Evolutionary conservation across 1,139 yeast species (phyloP).

Genomic region (Yamadazyma spencermartinsiae): DNA sequence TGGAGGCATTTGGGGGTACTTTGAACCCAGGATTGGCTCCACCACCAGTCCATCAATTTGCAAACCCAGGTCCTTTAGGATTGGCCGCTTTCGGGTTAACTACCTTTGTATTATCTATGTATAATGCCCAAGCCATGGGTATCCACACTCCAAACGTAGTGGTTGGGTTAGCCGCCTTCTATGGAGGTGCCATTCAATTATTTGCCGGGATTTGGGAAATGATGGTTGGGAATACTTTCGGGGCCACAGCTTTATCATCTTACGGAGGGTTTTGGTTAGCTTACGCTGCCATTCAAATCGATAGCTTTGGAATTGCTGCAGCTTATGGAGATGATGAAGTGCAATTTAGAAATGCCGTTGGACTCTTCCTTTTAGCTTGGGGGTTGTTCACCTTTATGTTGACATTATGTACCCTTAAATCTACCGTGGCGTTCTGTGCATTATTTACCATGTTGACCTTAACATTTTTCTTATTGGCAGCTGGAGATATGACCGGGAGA

Average conservation of each 20-base stretch:
- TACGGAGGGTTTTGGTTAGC: conserved; percentile 48
- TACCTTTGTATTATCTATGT: conserved; percentile 49
- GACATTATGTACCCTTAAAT: conserved; percentile 40
- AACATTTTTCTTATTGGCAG: conserved; percentile 45
- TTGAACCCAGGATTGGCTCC: conserved; percentile 42
- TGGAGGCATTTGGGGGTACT: conserved; percentile 39
- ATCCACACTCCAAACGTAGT: conserved; percentile 34
- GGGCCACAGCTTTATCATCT: conserved; percentile 41
- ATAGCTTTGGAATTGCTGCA: conserved; percentile 52
- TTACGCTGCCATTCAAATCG: conserved; percentile 36
- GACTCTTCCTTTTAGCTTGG: conserved; percentile 48
- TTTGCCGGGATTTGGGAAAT: conserved; percentile 57
- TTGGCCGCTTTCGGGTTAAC: conserved; percentile 53
- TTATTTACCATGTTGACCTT: conserved; percentile 38
- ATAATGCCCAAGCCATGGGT: conserved; percentile 44
- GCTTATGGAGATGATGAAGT: conserved; percentile 50
- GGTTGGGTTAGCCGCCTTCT: conserved; percentile 45
- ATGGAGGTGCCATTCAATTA: conserved; percentile 49
- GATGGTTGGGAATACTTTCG: conserved; percentile 39
- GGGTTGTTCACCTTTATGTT: conserved; percentile 43
- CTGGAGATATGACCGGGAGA: conserved; percentile 38
- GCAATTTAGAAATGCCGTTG: conserved; percentile 36
- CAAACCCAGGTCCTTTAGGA: conserved; percentile 66
- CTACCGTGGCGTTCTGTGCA: conserved; percentile 41
- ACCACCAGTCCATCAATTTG: conserved; percentile 38